Conservation (phyloP, 1,284 basidiomycete species). For the Fomes fomentarius region DNA sequence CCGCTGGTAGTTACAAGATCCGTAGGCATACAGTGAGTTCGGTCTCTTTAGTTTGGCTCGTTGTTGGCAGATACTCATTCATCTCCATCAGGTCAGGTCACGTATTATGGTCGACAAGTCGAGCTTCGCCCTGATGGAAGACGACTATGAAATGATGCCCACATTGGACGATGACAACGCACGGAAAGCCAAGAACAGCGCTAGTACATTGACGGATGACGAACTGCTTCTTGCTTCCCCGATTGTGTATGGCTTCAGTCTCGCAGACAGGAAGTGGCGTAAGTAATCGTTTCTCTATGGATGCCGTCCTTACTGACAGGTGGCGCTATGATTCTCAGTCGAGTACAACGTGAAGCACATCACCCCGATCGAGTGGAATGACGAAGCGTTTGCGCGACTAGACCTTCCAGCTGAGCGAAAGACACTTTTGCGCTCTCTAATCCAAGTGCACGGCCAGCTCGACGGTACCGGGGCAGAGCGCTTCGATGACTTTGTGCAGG, state of each 20-base stretch:
- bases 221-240: slow-evolving; percentile 55
- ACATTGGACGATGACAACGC: too few relatives aligned
- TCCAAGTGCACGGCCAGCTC: slow-evolving; percentile 56
- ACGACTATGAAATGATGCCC: too few relatives aligned
- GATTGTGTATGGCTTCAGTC: slow-evolving; percentile 59
- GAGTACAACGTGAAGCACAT: slow-evolving; percentile 58
- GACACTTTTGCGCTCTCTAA: slow-evolving; percentile 55
- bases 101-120: too few relatives aligned
- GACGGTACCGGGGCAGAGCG: too few relatives aligned
- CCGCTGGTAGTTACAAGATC: slow-evolving; percentile 31
- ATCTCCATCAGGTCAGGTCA: slow-evolving; percentile 23
- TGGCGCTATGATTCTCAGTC: slow-evolving; percentile 40
- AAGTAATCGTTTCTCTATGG: slow-evolving; percentile 40
- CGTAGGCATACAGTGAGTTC: slow-evolving; percentile 47
- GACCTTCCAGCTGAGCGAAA: slow-evolving; percentile 56
- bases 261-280: slow-evolving; percentile 62
- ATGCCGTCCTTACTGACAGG: too few relatives aligned
- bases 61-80: neutral
- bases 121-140: too few relatives aligned
- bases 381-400: slow-evolving; percentile 57
- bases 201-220: slow-evolving; percentile 9
- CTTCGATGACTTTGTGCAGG: slow-evolving; percentile 66
- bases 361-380: slow-evolving; percentile 54
- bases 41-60: neutral
- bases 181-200: too few relatives aligned